Base-by-base conservation (phyloP, 441 rosid genomes). In the Populus hybrid region DNA sequence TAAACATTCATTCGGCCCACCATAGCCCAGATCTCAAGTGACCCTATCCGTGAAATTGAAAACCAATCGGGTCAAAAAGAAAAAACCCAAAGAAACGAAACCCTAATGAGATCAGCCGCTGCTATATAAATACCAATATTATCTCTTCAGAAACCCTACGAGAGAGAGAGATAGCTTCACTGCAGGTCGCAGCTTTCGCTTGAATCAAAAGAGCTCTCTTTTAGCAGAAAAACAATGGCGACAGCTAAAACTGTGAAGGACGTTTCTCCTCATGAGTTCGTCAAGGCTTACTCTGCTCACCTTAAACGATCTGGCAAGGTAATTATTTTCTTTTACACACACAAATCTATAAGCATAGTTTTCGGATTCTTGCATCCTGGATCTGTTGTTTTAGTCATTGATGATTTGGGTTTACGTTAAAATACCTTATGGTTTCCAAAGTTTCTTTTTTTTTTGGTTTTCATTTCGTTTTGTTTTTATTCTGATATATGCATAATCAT, bases 271-370 rank as follows among this genome's bases (percentile, higher is more conserved):
- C 85, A 77, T n/a, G 85, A 83, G 77, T 80, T 80, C 65, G 81
- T 80, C 73, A 83, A 72, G 77, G 86, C 86, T 6, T 83, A 83
- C 42, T 76, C 83, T 23, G 81, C 83, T 28, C 86, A 83, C 67
- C 86, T 83, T 75, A 83, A 83, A 66, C 75, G 86, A 16, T 83
- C 83, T 9, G 86, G 83, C 83, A 83, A 83, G 83, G 85, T 83
- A 71, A 7, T 1, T 9, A 46, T 46, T 46, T 14, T 14, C 1
- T 46, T 38, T 23, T 42, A 14, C 36, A n/a, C 38, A 12, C 18
- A 46, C 57, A 46, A 46, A 46, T 46, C 57, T 14, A 46, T 4
- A 14, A 3, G 16, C 2, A 46, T 46, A 46, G 57, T 46, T 46
- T 46, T 46, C 57, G 57, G 57, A 46, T 46, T 46, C 57, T 46